Base-by-base conservation (phyloP, 192 early-diverging fungal genomes). In the Jimgerdemannia flammicorona region DNA sequence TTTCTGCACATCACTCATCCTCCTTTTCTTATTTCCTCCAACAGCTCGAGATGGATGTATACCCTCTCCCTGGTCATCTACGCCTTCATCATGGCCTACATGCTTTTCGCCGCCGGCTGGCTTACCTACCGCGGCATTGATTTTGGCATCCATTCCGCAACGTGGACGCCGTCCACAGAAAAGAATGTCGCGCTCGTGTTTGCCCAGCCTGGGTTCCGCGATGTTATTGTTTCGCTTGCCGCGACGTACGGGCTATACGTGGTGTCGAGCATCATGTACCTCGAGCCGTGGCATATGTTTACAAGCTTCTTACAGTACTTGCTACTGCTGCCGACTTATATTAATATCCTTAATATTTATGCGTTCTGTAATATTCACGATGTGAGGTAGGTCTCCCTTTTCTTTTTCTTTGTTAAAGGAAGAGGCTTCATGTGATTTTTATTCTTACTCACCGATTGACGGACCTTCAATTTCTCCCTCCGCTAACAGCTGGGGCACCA, bases 271-370 rank as follows among this genome's bases (percentile, higher is more conserved):
- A 69, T 93, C 71, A 63, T 94, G 41, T 91, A 87, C 77, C 68
- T 91, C 44, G 93, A 95, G 72, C 92, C 94, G 18, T 93, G 89
- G 91, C 94, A 95, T 75, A 90, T 93, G 90, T 75, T 95, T 69
- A 91, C 88, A 6, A 87, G 87, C 39, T 89, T 93, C 65, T 40
- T 91, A 19, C 92, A 93, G 83, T 94, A 94, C 77, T 43, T 91
- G 43, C 80, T 95, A 66, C 83, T 96, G 75, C 80, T 94, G 67
- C 95, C 95, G 67, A 87, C 86, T 43, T 96, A 93, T 75, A 81
- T 92, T 70, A 96, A 95, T 75, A 84, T 89, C 39, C 70, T 89
- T 19, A 89, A 87, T 78, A 84, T 87, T 69, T 89, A 89, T 66
- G 87, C 87, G 3, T 89, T 89, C 71, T 89, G 87, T 73, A 89